Conservation (phyloP, 257 asterid genomes). For the Vinca minor region DNA sequence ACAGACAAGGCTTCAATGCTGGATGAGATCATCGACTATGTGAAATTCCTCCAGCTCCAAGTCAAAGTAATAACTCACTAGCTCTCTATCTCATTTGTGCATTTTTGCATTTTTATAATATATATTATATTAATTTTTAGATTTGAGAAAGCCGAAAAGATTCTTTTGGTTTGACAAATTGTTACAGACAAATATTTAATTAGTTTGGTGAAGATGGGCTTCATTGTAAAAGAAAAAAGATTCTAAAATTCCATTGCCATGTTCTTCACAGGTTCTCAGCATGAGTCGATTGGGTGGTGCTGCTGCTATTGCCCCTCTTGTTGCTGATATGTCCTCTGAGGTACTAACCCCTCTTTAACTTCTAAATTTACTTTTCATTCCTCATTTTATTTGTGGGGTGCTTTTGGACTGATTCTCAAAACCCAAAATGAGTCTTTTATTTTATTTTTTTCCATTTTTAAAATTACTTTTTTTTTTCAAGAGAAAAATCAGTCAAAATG, state of each 20-base stretch:
- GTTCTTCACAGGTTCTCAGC: constrained; percentile 59
- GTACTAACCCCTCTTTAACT: constrained; percentile 21
- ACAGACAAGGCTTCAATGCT: constrained; percentile 95
- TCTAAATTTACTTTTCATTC: too few relatives aligned
- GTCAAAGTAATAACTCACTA: constrained; percentile 68
- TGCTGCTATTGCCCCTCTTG: constrained; percentile 63
- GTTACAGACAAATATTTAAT: too few relatives aligned
- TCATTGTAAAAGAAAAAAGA: background rate
- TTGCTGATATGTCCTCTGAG: constrained; percentile 66
- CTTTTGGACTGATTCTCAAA: too few relatives aligned
- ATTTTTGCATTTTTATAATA: background rate
- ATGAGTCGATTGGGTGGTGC: constrained; percentile 96
- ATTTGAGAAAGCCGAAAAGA: constrained; percentile 14
- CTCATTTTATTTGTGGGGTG: too few relatives aligned
- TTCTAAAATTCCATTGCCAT: background rate
- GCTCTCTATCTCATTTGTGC: constrained; percentile 6
- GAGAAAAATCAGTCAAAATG: too few relatives aligned
- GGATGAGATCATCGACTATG: constrained; percentile 95
- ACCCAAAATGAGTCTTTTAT: too few relatives aligned
- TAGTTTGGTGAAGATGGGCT: constrained; percentile 29
- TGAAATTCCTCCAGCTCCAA: constrained; percentile 94
- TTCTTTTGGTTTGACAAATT: too few relatives aligned
- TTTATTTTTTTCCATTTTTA: too few relatives aligned
- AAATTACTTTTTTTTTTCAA: too few relatives aligned
- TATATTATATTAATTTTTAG: background rate